Base-by-base conservation (phyloP, 306 rosid genomes). In the Quercus rubra region DNA sequence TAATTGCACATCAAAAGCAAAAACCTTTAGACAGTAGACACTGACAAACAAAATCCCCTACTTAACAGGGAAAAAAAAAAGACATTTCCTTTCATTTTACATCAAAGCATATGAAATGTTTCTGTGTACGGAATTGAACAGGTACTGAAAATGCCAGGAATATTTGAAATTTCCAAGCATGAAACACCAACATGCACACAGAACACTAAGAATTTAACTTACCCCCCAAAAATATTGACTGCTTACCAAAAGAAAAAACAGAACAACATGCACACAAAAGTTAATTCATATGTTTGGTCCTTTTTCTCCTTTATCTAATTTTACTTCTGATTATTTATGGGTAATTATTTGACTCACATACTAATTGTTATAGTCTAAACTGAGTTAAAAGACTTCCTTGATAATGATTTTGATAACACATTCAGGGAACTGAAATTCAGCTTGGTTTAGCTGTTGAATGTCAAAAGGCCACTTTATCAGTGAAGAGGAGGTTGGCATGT, bases 401-500 rank as follows among this genome's bases (percentile, higher is more conserved):
- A 67, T 54, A 3, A 61, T 81, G 28, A 74, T 33, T n/a, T 61
- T 81, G 74, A 56, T 78, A 67, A 55, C 13, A 49, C 51, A 49
- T 84, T 75, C 85, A 92, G 97, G 99, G 97, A 79, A 94, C 97
- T 68, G 99, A 92, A 83, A 92, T 94, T 74, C 97, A 92, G 88
- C 97, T 94, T 77, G 97, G 99, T 78, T 89, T 94, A 71, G 99
- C 99, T 35, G 97, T 90, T 81, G 99, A 94, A 54, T 81, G 89
- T 83, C 97, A 88, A 77, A 92, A 92, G 74, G 97, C 97, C 43
- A 90, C 89, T 77, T 77, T 83, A 57, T 86, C 97, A 73, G 99
- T 94, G 52, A 94, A 91, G 81, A 94, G 99, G 80, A 92, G 99
- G 61, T 74, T 94, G 89, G 99, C 99, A 80, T 94, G 99, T 87